Conservation (phyloP, 805 yeast genomes). For the Wickerhamomyces bovis region DNA sequence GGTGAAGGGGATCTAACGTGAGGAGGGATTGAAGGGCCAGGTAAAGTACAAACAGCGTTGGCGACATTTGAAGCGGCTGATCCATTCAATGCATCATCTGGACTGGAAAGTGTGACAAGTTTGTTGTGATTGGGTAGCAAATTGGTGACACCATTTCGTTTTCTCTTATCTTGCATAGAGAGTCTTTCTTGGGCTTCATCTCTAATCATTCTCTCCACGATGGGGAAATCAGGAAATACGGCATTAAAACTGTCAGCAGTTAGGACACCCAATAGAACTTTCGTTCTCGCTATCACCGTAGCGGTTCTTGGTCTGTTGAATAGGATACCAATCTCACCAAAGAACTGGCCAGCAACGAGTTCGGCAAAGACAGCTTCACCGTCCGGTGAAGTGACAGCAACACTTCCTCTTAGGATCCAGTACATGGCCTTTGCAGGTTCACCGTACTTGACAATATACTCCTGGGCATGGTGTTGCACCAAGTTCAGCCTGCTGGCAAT, state of each 20-base stretch:
- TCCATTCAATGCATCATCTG: constrained; percentile 8
- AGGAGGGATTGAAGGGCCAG: constrained; percentile 38
- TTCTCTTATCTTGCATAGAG: constrained; percentile 62
- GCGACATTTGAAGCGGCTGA: constrained; percentile 27
- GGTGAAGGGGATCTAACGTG: constrained; percentile 11
- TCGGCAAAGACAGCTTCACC: constrained; percentile 74
- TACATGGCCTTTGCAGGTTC: constrained; percentile 74
- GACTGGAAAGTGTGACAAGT: background rate
- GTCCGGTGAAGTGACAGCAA: constrained; percentile 70
- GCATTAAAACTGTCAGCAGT: constrained; percentile 56
- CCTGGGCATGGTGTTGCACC: constrained; percentile 61
- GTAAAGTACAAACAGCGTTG: constrained; percentile 27
- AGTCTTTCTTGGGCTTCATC: constrained; percentile 77
- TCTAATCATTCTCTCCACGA: constrained; percentile 59
- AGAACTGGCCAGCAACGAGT: constrained; percentile 60
- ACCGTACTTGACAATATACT: constrained; percentile 62
- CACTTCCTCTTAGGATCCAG: constrained; percentile 73
- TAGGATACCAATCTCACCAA: constrained; percentile 75
- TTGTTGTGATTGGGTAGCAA: constrained; percentile 17
- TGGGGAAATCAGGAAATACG: constrained; percentile 58
- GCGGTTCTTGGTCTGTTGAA: constrained; percentile 76
- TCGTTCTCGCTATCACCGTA: constrained; percentile 64
- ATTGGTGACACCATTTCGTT: constrained; percentile 34
- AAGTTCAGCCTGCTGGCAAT: constrained; percentile 52
- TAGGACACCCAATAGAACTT: constrained; percentile 60